Evolutionary conservation across 768 basidiomycete genomes (phyloP).

Genomic region (Dentipellis sp.): DNA sequence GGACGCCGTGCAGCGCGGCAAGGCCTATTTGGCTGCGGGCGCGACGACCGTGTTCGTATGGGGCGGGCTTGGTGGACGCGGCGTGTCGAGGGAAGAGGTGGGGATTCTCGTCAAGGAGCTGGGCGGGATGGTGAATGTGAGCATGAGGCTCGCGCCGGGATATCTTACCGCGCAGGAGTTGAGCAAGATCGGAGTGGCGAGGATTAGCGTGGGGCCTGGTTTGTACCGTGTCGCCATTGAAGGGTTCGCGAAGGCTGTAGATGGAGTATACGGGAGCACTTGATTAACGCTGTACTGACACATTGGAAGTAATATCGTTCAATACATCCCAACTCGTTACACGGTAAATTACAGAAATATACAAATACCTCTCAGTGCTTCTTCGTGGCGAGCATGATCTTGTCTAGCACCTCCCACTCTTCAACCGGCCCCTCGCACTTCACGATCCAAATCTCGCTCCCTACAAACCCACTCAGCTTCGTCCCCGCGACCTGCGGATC

Average conservation of each 20-base stretch:
- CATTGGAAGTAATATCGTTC: too few species aligned
- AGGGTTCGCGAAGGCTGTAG: neutral
- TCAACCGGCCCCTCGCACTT: slow-evolving; percentile 52
- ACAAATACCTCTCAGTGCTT: neutral
- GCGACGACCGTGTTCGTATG: neutral
- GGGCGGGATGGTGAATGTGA: neutral
- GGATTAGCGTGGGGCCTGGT: neutral
- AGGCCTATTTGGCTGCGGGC: neutral
- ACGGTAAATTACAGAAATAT: neutral
- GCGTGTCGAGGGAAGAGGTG: neutral
- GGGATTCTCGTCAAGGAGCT: neutral
- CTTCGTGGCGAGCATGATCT: slow-evolving; percentile 15
- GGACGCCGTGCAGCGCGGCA: neutral
- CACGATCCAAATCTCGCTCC: slow-evolving; percentile 49
- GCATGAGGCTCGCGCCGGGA: neutral
- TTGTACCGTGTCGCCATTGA: neutral
- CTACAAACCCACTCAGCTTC: slow-evolving; percentile 26
- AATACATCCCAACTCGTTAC: too few species aligned
- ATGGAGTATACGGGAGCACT: neutral
- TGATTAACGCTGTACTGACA: too few species aligned
- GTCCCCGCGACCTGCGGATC: slow-evolving; percentile 20
- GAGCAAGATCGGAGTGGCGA: neutral
- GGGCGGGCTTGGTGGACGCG: neutral
- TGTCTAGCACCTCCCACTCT: slow-evolving; percentile 43
- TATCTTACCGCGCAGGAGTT: neutral